Percentiles rank a stretch among this genome's conserved stretches.
phyloP scores from a whole-genome alignment of 768 basidiomycete genomes.

The Xerocomellus intermedius region DNA sequence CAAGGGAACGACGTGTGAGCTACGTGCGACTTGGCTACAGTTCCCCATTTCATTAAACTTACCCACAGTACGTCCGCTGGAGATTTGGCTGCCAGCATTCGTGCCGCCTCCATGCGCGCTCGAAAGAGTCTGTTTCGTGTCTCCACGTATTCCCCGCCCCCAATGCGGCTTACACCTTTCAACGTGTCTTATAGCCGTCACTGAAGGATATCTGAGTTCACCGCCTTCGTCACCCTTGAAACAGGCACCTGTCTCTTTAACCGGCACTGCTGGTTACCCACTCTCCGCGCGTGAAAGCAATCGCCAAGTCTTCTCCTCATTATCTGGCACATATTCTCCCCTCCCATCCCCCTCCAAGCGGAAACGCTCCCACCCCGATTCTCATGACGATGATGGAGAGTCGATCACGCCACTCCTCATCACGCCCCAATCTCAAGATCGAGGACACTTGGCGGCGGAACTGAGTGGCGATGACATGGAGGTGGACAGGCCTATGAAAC shows the following conservation, averaged over 20 bases:
- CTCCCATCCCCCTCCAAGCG: slow-evolving; percentile 39
- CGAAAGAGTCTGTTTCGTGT: slow-evolving; percentile 52
- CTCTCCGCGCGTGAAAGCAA: slow-evolving; percentile 57
- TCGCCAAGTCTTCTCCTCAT: slow-evolving; percentile 44
- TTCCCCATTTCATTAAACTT: slow-evolving; percentile 11
- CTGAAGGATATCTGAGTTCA: slow-evolving; percentile 58
- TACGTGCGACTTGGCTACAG: slow-evolving; percentile 8
- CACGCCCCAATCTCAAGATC: slow-evolving; percentile 25
- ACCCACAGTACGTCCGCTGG: slow-evolving; percentile 38
- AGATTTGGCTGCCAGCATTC: slow-evolving; percentile 54
- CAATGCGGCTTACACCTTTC: slow-evolving; percentile 31
- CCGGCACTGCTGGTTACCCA: slow-evolving; percentile 39
- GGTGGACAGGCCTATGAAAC: slow-evolving; percentile 37
- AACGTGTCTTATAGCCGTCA: slow-evolving; percentile 46
- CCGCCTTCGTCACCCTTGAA: slow-evolving; percentile 34
- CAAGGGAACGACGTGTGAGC: slow-evolving; percentile 27
- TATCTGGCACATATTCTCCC: slow-evolving; percentile 33
- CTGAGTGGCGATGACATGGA: slow-evolving; percentile 28
- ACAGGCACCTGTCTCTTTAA: slow-evolving; percentile 23
- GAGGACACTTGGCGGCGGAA: slow-evolving; percentile 21
- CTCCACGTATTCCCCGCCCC: slow-evolving; percentile 17
- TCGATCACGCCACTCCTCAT: slow-evolving; percentile 17
- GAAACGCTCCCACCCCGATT: slow-evolving; percentile 24
- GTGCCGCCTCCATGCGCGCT: slow-evolving; percentile 55
- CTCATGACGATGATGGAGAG: slow-evolving; percentile 19